Evolutionary conservation across 2,329 filamentous ascomycete species (phyloP).

Genomic region (Eutypella sp.): DNA sequence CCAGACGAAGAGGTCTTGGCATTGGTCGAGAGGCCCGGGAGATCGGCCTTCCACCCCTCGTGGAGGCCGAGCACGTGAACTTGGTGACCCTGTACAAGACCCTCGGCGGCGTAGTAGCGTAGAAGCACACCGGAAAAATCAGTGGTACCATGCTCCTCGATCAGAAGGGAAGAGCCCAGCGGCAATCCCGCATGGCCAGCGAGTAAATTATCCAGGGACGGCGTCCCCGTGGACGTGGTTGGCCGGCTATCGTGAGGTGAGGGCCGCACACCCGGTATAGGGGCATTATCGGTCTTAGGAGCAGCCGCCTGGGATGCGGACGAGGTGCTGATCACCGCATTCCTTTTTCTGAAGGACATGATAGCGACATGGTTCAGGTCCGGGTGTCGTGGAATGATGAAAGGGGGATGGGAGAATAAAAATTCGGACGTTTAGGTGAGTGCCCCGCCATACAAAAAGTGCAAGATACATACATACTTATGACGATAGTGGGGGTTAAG

Average conservation of each 20-base stretch:
- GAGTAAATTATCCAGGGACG: constrained; percentile 77
- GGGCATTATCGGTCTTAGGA: constrained; percentile 31
- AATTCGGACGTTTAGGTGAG: not conserved
- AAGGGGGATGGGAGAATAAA: too few relatives aligned
- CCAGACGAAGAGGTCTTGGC: constrained; percentile 29
- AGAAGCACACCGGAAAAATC: constrained; percentile 85
- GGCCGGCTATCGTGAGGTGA: constrained; percentile 83
- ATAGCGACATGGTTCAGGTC: not conserved
- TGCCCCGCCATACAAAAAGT: constrained; percentile 1
- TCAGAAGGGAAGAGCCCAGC: constrained; percentile 71
- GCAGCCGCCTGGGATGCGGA: constrained; percentile 25
- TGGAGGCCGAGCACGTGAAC: constrained; percentile 80
- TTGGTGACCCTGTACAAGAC: constrained; percentile 82
- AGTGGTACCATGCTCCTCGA: constrained; percentile 88
- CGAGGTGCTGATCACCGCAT: constrained; percentile 44
- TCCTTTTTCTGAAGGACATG: constrained; percentile 58
- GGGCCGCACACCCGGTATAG: constrained; percentile 59
- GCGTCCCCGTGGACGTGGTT: constrained; percentile 87
- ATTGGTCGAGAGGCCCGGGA: constrained; percentile 64
- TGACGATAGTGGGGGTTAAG: too few relatives aligned
- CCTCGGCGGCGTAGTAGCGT: constrained; percentile 88
- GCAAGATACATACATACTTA: too few relatives aligned
- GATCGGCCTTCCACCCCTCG: constrained; percentile 74
- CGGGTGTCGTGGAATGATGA: too few relatives aligned
- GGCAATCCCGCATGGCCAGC: constrained; percentile 83